phyloP scores from a whole-genome alignment of 2,329 filamentous ascomycete genomes.

The Colletotrichum liriopes region DNA sequence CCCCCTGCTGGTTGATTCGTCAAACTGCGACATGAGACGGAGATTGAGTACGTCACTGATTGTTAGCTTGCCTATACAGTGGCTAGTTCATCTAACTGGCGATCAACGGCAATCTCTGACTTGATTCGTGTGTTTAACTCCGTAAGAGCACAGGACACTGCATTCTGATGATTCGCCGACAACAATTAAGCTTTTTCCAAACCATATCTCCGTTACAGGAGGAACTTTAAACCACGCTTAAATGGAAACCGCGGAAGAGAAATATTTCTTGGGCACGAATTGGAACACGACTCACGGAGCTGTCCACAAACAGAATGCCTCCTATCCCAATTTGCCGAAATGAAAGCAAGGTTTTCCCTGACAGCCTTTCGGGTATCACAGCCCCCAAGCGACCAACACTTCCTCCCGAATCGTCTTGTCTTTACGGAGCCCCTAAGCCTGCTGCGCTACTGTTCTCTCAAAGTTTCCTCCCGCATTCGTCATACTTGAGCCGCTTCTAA shows the following conservation, averaged over 20 bases:
- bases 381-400: conserved; percentile 20
- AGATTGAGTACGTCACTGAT: background rate
- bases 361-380: background rate
- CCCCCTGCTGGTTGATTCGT: background rate
- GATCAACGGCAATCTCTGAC: background rate
- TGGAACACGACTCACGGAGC: conserved; percentile 6
- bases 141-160: background rate
- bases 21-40: background rate
- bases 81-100: background rate
- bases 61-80: too few relatives aligned
- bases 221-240: conserved; percentile 24
- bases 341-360: conserved; percentile 6
- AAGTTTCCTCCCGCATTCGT: background rate
- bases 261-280: background rate
- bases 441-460: background rate
- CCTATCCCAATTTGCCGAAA: background rate
- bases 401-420: conserved; percentile 1
- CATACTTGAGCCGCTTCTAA: conserved; percentile 1
- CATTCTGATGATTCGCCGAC: background rate
- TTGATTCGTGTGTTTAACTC: conserved; percentile 6
- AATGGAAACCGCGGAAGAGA: background rate
- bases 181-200: conserved; percentile 17
- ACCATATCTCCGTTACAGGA: conserved; percentile 29
- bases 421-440: background rate
- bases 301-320: background rate